Percentiles rank a stretch among this genome's conserved stretches.
These are phyloP conservation scores for Rostrohypoxylon terebratum DNA, from an alignment of 495 filamentous ascomycete genomes.

Conservation along the genomic window DNA sequence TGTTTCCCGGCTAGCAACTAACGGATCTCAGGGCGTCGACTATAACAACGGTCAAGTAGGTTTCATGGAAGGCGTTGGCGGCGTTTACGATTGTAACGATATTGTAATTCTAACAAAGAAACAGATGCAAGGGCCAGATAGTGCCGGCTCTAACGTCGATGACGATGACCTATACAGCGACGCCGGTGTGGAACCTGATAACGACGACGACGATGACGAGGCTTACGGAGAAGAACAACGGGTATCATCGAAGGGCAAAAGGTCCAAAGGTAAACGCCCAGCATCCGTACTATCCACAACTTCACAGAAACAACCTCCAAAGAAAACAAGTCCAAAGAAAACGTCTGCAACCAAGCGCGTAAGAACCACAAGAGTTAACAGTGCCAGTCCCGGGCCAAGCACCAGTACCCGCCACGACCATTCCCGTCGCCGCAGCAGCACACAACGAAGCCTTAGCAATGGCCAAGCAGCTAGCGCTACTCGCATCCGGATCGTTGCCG, in stretches of 20 bases:
- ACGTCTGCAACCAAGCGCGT: conserved; percentile 1
- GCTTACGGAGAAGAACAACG: conserved; percentile 10
- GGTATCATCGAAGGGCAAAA: neutral
- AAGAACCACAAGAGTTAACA: conserved; percentile 26
- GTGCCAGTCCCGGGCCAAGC: neutral
- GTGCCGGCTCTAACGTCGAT: conserved; percentile 42
- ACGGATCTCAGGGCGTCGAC: conserved; percentile 46
- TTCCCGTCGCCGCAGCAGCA: neutral
- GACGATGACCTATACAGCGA: conserved; percentile 47
- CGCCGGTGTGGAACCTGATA: conserved; percentile 27
- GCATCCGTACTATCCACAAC: neutral
- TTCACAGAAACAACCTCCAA: too few species aligned
- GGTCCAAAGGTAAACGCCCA: conserved; percentile 22
- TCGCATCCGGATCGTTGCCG: neutral
- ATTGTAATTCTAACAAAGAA: conserved; percentile 40
- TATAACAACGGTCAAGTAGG: conserved; percentile 51
- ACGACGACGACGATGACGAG: conserved; percentile 33
- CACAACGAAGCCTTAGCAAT: neutral
- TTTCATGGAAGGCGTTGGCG: conserved; percentile 50
- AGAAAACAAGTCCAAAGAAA: conserved; percentile 8
- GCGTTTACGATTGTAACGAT: conserved; percentile 37
- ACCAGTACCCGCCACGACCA: neutral
- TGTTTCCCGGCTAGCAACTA: conserved; percentile 11
- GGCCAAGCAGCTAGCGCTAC: neutral
- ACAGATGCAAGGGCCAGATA: conserved; percentile 39